Evolutionary conservation across 1,284 basidiomycete species (phyloP), one percentile per base, ranked within the genome.

Genomic region (Irpex sp.): DNA sequence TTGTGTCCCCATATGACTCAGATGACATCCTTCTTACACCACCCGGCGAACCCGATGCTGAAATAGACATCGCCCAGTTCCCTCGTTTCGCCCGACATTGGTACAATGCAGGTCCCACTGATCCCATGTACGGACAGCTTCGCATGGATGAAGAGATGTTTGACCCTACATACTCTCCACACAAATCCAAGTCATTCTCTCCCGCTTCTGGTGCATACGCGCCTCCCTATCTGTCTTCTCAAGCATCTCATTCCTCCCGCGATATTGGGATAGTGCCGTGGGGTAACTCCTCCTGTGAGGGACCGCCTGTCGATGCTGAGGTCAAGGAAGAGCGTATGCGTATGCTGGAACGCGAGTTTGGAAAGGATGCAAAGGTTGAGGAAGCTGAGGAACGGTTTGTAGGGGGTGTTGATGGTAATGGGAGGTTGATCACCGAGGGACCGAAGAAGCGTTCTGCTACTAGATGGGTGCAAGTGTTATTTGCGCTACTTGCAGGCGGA

Each of bases 331-430:
- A 89, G 66, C 79, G 88, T 17, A 78, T 89, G 68, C 81, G 86
- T 3, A 88, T 89, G 86, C 78, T 91, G 7, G 85, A 89, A 70
- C 78, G 81, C 13, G 86, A 89, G 68, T 90, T 89, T 72, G 68
- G 68, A 21, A 72, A 71, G 40, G 65, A 66, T 21, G 68, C 70
- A 4, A 74, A 78, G 57, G 74, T 66, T 8, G 77, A 76, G 61
- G 71, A 69, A 5, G 79, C 80, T 51, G 83, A 80, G 4, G 81
- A 80, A 63, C 68, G 66, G 11, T 64, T 83, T 7, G 73, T 89
- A 8, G 88, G 88, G 1, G 83, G 84, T 44, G 84, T 87, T 3
- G 80, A 88, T 67, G 70, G 71, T 15, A 81, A 81, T 37, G 87
- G 88, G 0, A 75, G 77, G 36, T 73, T 90, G 52, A 81, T 88